Conservation (phyloP, 192 early-diverging fungal species). For the Gryganskiella cystojenkinii region DNA sequence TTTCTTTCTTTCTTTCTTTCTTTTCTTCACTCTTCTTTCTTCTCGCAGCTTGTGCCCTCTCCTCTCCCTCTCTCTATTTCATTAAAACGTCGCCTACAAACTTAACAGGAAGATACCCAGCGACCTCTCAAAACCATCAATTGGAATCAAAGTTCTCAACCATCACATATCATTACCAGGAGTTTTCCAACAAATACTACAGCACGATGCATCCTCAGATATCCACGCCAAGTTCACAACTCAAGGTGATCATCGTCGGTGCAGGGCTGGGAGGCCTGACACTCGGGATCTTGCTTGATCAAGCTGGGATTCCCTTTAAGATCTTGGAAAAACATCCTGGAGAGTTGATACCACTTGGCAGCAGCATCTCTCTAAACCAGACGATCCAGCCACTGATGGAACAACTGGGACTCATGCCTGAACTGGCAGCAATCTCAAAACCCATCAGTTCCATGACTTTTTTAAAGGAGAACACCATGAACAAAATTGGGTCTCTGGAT, state of each 20-base stretch:
- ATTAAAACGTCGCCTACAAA: no score
- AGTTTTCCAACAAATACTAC: no score
- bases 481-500: constrained; percentile 39
- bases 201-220: no score
- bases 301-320: constrained; percentile 28
- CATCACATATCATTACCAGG: not conserved
- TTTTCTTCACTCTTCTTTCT: not conserved
- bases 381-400: constrained; percentile 38
- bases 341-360: constrained; percentile 25
- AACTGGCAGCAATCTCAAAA: constrained; percentile 36
- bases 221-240: constrained; percentile 13
- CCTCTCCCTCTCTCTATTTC: no score
- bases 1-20: constrained; percentile 1
- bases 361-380: constrained; percentile 40
- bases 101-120: no score
- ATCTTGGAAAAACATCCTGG: constrained; percentile 42
- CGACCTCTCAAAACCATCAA: no score
- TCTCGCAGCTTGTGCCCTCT: not conserved
- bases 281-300: constrained; percentile 27
- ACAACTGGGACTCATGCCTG: constrained; percentile 32
- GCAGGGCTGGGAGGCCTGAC: constrained; percentile 41
- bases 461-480: constrained; percentile 34
- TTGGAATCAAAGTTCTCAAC: no score
- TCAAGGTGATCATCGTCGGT: constrained; percentile 33
- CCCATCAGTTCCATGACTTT: constrained; percentile 42